Conservation (phyloP, 2,329 filamentous ascomycete species). For the Geosmithia flava region DNA sequence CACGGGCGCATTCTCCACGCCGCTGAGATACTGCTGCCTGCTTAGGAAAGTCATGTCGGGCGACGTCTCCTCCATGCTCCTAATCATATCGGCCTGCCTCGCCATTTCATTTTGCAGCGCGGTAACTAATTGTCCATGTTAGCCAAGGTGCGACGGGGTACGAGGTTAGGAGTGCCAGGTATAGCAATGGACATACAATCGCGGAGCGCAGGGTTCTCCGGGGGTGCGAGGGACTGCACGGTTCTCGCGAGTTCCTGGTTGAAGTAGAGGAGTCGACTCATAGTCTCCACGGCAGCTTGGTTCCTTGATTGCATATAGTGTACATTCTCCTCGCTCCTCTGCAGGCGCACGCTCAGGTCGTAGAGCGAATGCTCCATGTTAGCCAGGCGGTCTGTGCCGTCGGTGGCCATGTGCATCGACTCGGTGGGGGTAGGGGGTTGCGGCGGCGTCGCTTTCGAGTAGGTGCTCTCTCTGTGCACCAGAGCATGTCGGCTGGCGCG, state of each 20-base stretch:
- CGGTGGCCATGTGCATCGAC: slow-evolving; percentile 51
- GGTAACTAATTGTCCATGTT: slow-evolving; percentile 27
- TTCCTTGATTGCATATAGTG: slow-evolving; percentile 71
- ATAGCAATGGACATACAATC: slow-evolving; percentile 51
- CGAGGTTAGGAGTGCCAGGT: not conserved
- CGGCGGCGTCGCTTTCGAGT: slow-evolving; percentile 60
- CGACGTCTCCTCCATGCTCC: slow-evolving; percentile 41
- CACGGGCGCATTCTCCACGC: slow-evolving; percentile 63
- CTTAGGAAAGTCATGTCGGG: slow-evolving; percentile 51
- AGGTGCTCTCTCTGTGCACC: slow-evolving; percentile 82
- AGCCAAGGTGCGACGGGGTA: slow-evolving; percentile 19
- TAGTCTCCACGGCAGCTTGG: slow-evolving; percentile 68
- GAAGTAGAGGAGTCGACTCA: slow-evolving; percentile 60
- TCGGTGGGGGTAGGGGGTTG: slow-evolving; percentile 81
- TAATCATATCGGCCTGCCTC: slow-evolving; percentile 44
- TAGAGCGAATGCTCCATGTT: slow-evolving; percentile 72
- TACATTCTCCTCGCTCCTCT: slow-evolving; percentile 73
- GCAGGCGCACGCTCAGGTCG: slow-evolving; percentile 64
- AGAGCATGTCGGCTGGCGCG: slow-evolving; percentile 85
- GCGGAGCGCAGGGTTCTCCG: slow-evolving; percentile 65
- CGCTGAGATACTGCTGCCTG: slow-evolving; percentile 54
- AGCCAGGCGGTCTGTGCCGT: slow-evolving; percentile 65
- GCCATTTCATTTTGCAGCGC: slow-evolving; percentile 47
- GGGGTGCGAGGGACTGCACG: slow-evolving; percentile 60
- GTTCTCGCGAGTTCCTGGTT: slow-evolving; percentile 75